These are phyloP conservation scores for Oryza officinalis DNA, from an alignment of 176 grass and related monocot species.

Conservation along the genomic window DNA sequence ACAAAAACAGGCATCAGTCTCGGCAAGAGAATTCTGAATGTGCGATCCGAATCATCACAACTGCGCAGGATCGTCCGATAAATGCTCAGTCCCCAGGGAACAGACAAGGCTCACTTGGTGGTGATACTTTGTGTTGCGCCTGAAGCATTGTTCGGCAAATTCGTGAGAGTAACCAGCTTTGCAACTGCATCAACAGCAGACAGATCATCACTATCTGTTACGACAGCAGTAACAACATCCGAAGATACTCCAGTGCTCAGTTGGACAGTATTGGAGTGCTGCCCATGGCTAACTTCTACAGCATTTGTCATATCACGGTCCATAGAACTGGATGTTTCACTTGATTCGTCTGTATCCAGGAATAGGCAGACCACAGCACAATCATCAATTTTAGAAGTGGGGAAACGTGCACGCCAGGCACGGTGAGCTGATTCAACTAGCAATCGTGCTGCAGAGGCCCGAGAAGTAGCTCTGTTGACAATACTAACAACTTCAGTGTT, in stretches of 20 bases:
- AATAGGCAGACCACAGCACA: slow-evolving; percentile 84
- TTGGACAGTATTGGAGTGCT: slow-evolving; percentile 9
- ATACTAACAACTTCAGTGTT: slow-evolving; percentile 72
- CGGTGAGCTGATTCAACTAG: slow-evolving; percentile 64
- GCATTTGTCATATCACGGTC: slow-evolving; percentile 24
- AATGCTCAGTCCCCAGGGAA: slow-evolving; percentile 14
- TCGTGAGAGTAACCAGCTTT: slow-evolving; percentile 1
- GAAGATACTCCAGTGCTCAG: slow-evolving; percentile 25
- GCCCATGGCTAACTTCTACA: slow-evolving; percentile 34
- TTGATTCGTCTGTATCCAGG: slow-evolving; percentile 50
- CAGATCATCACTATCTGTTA: slow-evolving; percentile 22
- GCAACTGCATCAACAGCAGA: slow-evolving; percentile 29
- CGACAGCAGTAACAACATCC: slow-evolving; percentile 20
- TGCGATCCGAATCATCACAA: neutral
- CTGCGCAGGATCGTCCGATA: neutral
- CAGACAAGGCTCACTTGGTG: slow-evolving; percentile 29
- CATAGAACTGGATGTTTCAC: slow-evolving; percentile 36
- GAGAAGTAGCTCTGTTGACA: slow-evolving; percentile 55
- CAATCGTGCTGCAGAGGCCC: slow-evolving; percentile 53
- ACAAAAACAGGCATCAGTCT: slow-evolving; percentile 16
- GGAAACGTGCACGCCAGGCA: slow-evolving; percentile 68
- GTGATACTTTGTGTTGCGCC: slow-evolving; percentile 23
- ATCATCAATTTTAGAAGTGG: slow-evolving; percentile 75
- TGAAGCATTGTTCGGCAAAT: slow-evolving; percentile 24
- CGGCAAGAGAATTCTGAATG: slow-evolving; percentile 20